Evolutionary conservation across 2,329 filamentous ascomycete genomes (phyloP).

Genomic region (Microcera coccophila): DNA sequence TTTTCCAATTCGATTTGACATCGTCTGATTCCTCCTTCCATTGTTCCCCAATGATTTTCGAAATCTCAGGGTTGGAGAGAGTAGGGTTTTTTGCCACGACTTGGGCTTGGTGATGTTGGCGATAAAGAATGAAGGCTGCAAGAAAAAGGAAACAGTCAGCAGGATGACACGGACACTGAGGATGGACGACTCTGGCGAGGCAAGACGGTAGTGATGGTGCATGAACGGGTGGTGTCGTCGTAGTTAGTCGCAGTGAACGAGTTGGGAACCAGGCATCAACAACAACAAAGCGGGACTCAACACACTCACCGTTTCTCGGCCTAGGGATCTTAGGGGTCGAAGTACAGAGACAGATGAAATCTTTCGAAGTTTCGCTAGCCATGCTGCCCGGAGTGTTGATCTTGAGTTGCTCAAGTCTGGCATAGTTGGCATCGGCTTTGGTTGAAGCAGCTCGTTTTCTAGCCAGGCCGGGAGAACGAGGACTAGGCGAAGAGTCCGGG

Average conservation of each 20-base stretch:
- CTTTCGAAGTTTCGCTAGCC: slow-evolving; percentile 32
- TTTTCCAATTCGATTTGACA: slow-evolving; percentile 81
- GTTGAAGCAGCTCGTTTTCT: slow-evolving; percentile 47
- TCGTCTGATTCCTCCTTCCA: slow-evolving; percentile 76
- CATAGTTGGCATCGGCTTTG: slow-evolving; percentile 42
- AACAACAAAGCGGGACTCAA: slow-evolving; percentile 13
- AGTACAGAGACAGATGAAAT: slow-evolving; percentile 54
- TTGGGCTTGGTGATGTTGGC: slow-evolving; percentile 81
- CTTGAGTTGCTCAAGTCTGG: slow-evolving; percentile 29
- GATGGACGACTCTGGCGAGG: background rate
- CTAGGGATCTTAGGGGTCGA: slow-evolving; percentile 55
- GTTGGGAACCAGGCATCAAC: background rate
- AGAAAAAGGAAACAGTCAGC: slow-evolving; percentile 13
- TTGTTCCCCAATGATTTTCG: slow-evolving; percentile 91
- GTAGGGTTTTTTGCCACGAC: slow-evolving; percentile 83
- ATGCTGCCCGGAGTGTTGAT: slow-evolving; percentile 27
- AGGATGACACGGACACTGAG: too few relatives aligned
- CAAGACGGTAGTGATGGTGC: background rate
- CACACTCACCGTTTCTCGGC: slow-evolving; percentile 55
- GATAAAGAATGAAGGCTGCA: slow-evolving; percentile 93
- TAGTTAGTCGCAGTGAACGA: background rate
- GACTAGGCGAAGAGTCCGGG: slow-evolving; percentile 25
- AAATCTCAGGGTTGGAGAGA: slow-evolving; percentile 90
- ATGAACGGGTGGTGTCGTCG: background rate
- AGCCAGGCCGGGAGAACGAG: slow-evolving; percentile 20